Percentiles rank a stretch among this genome's conserved stretches.
Conservation (phyloP, 1,139 yeast genomes). For the Geotrichum histeridarum region DNA sequence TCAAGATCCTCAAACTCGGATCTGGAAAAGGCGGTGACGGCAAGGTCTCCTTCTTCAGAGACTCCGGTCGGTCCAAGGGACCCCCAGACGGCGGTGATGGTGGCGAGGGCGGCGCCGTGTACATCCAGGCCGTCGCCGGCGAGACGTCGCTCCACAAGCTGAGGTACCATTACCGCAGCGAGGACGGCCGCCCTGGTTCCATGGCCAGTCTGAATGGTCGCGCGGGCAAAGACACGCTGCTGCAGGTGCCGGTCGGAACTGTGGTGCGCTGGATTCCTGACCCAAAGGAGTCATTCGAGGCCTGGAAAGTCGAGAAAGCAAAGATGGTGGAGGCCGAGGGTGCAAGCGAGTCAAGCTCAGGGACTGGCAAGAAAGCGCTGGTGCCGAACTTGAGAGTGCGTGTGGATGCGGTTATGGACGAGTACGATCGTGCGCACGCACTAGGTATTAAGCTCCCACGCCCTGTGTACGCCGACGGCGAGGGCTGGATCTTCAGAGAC, state of each 20-base stretch:
- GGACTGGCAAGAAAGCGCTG: constrained; percentile 18
- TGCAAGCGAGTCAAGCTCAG: background rate
- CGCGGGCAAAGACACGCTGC: constrained; percentile 68
- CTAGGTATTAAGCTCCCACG: constrained; percentile 48
- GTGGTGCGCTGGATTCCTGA: constrained; percentile 81
- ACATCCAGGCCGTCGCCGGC: constrained; percentile 71
- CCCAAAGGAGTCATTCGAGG: constrained; percentile 41
- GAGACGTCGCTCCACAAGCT: constrained; percentile 66
- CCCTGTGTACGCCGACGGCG: constrained; percentile 56
- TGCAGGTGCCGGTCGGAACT: constrained; percentile 91
- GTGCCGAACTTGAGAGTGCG: constrained; percentile 20
- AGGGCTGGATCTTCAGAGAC: constrained; percentile 79
- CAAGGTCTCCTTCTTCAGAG: constrained; percentile 75
- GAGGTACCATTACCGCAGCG: constrained; percentile 63
- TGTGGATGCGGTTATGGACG: constrained; percentile 18
- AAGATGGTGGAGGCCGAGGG: constrained; percentile 13
- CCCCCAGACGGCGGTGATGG: constrained; percentile 99
- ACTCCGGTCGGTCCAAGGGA: constrained; percentile 76
- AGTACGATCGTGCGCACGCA: constrained; percentile 12
- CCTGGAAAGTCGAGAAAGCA: constrained; percentile 17
- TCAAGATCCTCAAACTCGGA: constrained; percentile 58
- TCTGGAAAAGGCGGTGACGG: constrained; percentile 93
- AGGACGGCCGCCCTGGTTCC: constrained; percentile 65
- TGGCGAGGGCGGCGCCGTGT: constrained; percentile 85
- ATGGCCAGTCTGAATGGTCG: constrained; percentile 79